Evolutionary conservation across 2,329 filamentous ascomycete species (phyloP).

Genomic region (Geosmithia putterillii): DNA sequence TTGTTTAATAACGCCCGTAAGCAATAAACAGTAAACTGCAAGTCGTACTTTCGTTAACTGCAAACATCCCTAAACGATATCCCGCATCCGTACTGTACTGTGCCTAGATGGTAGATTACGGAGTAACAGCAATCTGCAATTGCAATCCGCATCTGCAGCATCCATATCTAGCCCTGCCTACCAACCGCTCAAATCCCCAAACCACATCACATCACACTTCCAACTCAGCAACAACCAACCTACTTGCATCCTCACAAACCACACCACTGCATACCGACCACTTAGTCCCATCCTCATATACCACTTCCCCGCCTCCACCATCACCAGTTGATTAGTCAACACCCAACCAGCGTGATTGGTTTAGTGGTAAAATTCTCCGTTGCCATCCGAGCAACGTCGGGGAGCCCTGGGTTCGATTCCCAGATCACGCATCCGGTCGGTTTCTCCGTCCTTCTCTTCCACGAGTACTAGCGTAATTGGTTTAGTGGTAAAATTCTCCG

Average conservation of each 20-base stretch:
- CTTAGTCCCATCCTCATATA: background rate
- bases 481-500: background rate
- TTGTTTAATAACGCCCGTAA: no score
- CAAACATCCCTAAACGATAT: no score
- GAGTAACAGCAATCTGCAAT: no score
- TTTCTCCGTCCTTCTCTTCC: background rate
- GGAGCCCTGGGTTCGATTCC: slow-evolving; percentile 1
- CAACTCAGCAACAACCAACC: no score
- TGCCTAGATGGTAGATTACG: no score
- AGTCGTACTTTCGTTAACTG: background rate
- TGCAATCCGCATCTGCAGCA: no score
- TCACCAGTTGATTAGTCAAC: background rate
- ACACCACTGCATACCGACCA: background rate
- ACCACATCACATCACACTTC: no score
- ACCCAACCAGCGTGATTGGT: background rate
- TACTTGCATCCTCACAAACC: no score
- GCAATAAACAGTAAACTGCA: background rate
- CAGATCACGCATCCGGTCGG: background rate
- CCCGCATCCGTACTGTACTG: no score
- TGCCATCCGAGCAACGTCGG: slow-evolving; percentile 1
- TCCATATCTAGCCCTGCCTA: no score
- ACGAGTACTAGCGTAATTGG: background rate
- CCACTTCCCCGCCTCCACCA: background rate
- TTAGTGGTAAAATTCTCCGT: slow-evolving; percentile 1
- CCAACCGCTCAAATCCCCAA: no score